These are phyloP conservation scores for Pleochaeta shiraiana DNA, from an alignment of 2,329 filamentous ascomycete genomes.

Conservation along the genomic window DNA sequence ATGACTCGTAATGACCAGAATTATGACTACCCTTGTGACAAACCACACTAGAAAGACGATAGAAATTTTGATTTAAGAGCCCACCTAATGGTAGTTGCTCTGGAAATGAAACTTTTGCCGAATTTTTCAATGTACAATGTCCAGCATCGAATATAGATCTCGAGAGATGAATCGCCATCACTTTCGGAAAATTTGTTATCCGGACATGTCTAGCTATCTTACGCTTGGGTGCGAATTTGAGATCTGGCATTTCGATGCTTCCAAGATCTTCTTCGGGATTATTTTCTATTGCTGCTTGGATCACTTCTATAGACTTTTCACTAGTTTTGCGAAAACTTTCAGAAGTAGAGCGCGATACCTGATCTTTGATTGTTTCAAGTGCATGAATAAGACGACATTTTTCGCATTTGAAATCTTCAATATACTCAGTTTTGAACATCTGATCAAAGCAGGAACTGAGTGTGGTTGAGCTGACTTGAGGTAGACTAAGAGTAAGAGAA, in stretches of 20 bases:
- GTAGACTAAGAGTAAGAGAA: slow-evolving; percentile 78
- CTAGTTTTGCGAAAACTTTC: slow-evolving; percentile 28
- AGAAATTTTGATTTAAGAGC: slow-evolving; percentile 54
- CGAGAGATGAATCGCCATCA: slow-evolving; percentile 80
- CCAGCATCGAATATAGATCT: slow-evolving; percentile 74
- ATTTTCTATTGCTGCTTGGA: slow-evolving; percentile 48
- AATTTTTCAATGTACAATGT: slow-evolving; percentile 69
- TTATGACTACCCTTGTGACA: slow-evolving; percentile 93
- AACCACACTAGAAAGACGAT: slow-evolving; percentile 68
- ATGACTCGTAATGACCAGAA: slow-evolving; percentile 94
- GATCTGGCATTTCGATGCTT: slow-evolving; percentile 53
- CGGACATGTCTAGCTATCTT: slow-evolving; percentile 74
- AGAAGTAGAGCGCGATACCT: slow-evolving; percentile 32
- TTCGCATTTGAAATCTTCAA: slow-evolving; percentile 94
- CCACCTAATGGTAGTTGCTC: slow-evolving; percentile 69
- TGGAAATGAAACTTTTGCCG: slow-evolving; percentile 81
- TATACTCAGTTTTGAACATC: slow-evolving; percentile 84
- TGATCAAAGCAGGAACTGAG: slow-evolving; percentile 81
- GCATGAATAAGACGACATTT: slow-evolving; percentile 76
- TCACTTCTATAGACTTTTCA: slow-evolving; percentile 36
- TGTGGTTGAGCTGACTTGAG: slow-evolving; percentile 58
- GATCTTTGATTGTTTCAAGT: slow-evolving; percentile 34
- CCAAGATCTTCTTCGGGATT: slow-evolving; percentile 62
- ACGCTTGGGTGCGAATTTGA: slow-evolving; percentile 53
- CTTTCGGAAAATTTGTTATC: slow-evolving; percentile 69